Base-by-base conservation (phyloP, 2,329 filamentous ascomycete species). In the Aspergillus fijiensis region DNA sequence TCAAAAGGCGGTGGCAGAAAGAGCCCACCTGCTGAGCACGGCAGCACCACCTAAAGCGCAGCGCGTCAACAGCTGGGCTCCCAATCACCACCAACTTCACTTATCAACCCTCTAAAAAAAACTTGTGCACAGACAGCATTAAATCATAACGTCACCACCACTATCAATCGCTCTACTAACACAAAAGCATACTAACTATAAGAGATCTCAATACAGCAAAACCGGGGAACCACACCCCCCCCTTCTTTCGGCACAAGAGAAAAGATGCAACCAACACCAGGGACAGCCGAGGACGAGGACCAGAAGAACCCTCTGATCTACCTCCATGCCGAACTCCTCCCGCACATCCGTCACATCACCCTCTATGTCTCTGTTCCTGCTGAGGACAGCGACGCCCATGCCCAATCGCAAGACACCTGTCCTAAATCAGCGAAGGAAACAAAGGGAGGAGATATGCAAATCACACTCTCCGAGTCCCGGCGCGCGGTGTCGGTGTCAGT, bases 241-340 rank as follows among this genome's bases (percentile, higher is more conserved):
- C 10, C 11, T 4, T 4, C 12, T 11, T 4, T 4, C 12, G 10
- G 12, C 33, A 16, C 11, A 35, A 35, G 1, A 12, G 14, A 35
- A 12, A 45, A 45, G 16, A 45, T 45, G 39, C 39, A 45, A 45
- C 16, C 16, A 3, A 7, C 33, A 4, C 33, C 33, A 35, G 5
- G 12, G 33, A 35, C 12, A 35, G 27, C 27, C 27, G 27, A 35
- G 12, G 12, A 35, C 35, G 16, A 21, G 14, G 19, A 31, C 10
- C 16, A 48, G 31, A 3, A 5, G 39, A 23, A 12, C 25, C 5
- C 9, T 23, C 31, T 62, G 5, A 53, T 81, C 2, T 55, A 76
- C 48, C 75, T 88, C 14, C 87, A 88, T 64, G 84, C 85, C 25
- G 86, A 88, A 70, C 79, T 86, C 16, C 75, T 88, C 42, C 79